Conservation (phyloP, 495 filamentous ascomycete genomes). For the Extremus antarcticus region DNA sequence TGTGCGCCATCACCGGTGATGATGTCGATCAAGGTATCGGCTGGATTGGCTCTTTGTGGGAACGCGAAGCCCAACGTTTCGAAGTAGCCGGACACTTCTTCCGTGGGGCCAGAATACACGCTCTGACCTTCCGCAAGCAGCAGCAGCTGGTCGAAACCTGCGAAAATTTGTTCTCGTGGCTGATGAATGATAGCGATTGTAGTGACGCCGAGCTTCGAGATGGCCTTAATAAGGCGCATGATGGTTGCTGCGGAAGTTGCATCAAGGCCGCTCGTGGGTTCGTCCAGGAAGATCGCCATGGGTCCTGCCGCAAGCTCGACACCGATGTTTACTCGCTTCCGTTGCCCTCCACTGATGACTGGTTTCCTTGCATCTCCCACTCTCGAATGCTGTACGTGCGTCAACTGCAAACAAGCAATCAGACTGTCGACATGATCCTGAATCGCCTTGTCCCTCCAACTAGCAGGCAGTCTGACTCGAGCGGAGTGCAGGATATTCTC, state of each 20-base stretch:
- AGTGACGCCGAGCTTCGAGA: constrained; percentile 36
- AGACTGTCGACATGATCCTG: constrained; percentile 42
- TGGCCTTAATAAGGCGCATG: constrained; percentile 39
- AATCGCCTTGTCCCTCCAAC: constrained; percentile 33
- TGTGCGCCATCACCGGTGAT: constrained; percentile 37
- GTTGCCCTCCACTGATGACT: constrained; percentile 39
- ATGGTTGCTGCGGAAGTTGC: constrained; percentile 52
- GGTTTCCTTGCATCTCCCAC: constrained; percentile 24
- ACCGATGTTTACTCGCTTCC: constrained; percentile 42
- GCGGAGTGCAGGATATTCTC: constrained; percentile 29
- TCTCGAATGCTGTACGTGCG: constrained; percentile 26
- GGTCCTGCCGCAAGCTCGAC: constrained; percentile 56
- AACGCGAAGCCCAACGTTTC: constrained; percentile 36
- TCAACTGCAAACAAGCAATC: constrained; percentile 43
- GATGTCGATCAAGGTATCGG: constrained; percentile 42
- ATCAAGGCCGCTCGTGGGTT: constrained; percentile 55
- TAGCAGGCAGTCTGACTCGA: constrained; percentile 20
- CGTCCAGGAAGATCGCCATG: constrained; percentile 54
- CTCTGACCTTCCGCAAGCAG: constrained; percentile 72
- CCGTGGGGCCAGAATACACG: constrained; percentile 83
- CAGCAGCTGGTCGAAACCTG: constrained; percentile 76
- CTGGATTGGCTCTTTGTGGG: constrained; percentile 33
- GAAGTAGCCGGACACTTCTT: constrained; percentile 34
- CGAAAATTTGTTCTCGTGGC: constrained; percentile 78
- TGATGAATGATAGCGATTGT: constrained; percentile 61